phyloP scores from a whole-genome alignment of 768 basidiomycete genomes.

The Russula brevipes region DNA sequence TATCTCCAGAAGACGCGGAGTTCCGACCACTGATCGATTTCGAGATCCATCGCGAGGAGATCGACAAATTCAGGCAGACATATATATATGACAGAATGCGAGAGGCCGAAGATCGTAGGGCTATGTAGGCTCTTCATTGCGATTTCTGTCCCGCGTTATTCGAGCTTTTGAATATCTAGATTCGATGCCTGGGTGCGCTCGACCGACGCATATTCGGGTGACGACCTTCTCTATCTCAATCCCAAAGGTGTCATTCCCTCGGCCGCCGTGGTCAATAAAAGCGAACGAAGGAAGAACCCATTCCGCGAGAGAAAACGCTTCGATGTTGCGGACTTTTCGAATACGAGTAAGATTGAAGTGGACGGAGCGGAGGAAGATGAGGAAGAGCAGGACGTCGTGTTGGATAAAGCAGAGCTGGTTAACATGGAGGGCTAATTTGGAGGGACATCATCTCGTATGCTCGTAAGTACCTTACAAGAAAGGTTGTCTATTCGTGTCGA shows the following conservation, averaged over 20 bases:
- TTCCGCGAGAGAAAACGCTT: constrained; percentile 69
- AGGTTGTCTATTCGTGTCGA: too few relatives aligned
- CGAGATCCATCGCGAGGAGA: constrained; percentile 54
- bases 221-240: constrained; percentile 76
- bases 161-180: constrained; percentile 34
- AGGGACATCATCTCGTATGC: not conserved
- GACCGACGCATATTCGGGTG: constrained; percentile 69
- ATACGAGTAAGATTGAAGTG: constrained; percentile 24
- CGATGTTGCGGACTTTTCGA: constrained; percentile 46
- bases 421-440: constrained; percentile 41
- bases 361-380: constrained; percentile 40
- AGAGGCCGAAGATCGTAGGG: constrained; percentile 69
- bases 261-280: constrained; percentile 58
- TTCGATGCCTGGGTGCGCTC: constrained; percentile 82
- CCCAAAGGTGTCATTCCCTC: constrained; percentile 71
- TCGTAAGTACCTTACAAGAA: not conserved
- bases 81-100: constrained; percentile 88
- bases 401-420: constrained; percentile 35
- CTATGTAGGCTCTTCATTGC: constrained; percentile 52
- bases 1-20: constrained; percentile 50
- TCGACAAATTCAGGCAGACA: constrained; percentile 78
- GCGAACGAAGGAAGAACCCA: constrained; percentile 49
- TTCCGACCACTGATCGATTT: constrained; percentile 74
- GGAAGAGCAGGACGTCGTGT: constrained; percentile 37
- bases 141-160: not conserved